Evolutionary conservation across 257 asterid genomes (phyloP), one percentile per base, ranked within the genome.

Genomic region (Oldenlandia corymbosa): DNA sequence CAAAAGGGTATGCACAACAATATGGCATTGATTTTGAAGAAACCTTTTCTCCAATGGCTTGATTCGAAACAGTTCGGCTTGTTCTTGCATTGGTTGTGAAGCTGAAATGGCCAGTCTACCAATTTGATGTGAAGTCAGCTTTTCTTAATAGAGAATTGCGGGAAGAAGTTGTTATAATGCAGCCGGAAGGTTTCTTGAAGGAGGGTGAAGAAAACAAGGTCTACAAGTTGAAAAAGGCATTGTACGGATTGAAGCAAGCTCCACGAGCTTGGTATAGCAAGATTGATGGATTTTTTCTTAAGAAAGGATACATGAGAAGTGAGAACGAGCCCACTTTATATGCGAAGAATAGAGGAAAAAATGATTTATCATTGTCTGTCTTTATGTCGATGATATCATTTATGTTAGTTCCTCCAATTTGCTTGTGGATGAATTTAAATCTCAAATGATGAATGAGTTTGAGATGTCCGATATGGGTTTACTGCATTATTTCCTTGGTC

Each of bases 1-100:
- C 10, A 10, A 54, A 54, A n/a, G 59, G 59, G 17, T 54, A 54
- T 23, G 1, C 17, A 26, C 59, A 54, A 12, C 37, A 31, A 11
- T n/a, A 58, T 30, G 65, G 52, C 9, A 20, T 60, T 13, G 50
- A 39, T 24, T 60, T 36, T 20, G 65, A 60, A 5, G 51, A 60
- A 42, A 30, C 27, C 4, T 60, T n/a, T n/a, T n/a, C n/a, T n/a
- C n/a, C n/a, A n/a, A n/a, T n/a, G n/a, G n/a, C n/a, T n/a, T n/a
- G n/a, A 11, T 16, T 60, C 18, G 51, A 60, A 60, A 60, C 52
- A 0, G 20, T 60, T 11, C 0, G 53, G 0, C 20, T 47, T 5
- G 23, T 47, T 4, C 17, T 47, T 18, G 53, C 53, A 47, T 24
- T 47, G 17, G 53, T 24, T 16, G 53, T 47, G 53, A 16, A 10